phyloP scores from a whole-genome alignment of 768 basidiomycete species.

The Trametes sanguinea region DNA sequence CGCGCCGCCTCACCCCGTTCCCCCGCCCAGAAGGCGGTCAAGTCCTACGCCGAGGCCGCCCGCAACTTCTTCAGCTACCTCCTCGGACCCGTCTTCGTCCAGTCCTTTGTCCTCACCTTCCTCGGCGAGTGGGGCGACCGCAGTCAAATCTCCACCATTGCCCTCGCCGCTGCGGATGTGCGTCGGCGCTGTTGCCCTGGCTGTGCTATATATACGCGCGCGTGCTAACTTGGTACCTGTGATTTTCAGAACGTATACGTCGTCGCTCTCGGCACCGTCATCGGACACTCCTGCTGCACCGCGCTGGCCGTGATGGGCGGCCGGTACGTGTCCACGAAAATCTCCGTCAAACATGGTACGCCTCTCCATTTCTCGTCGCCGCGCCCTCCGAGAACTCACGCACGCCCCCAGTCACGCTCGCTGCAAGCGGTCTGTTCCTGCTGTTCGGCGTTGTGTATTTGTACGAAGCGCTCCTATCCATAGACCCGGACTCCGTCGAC shows the following conservation, averaged over 20 bases:
- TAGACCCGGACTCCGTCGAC: conserved; percentile 31
- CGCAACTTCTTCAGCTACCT: conserved; percentile 83
- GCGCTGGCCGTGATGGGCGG: conserved; percentile 92
- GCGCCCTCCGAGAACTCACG: neutral
- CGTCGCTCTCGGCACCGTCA: conserved; percentile 85
- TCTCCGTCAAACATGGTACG: conserved; percentile 93
- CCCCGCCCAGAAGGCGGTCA: conserved; percentile 18
- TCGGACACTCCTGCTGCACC: conserved; percentile 88
- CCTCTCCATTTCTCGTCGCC: neutral
- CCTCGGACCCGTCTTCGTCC: conserved; percentile 92
- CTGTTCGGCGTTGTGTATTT: conserved; percentile 82
- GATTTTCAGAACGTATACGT: conserved; percentile 80
- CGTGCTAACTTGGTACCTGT: conserved; percentile 19
- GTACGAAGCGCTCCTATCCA: conserved; percentile 46
- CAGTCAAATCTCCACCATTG: conserved; percentile 96
- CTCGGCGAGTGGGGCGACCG: conserved; percentile 99
- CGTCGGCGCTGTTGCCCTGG: neutral
- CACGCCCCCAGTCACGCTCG: conserved; percentile 65
- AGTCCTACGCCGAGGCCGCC: conserved; percentile 56
- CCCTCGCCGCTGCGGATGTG: conserved; percentile 93
- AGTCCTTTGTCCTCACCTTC: conserved; percentile 93
- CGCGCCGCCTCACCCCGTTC: conserved; percentile 23
- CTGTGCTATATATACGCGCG: conserved; percentile 6
- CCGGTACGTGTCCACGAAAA: conserved; percentile 87
- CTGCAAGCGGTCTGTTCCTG: conserved; percentile 81